Percentiles rank a stretch among this genome's conserved stretches.
These are phyloP conservation scores for Alternaria triticina DNA, from an alignment of 2,329 filamentous ascomycete genomes.

Conservation along the genomic window DNA sequence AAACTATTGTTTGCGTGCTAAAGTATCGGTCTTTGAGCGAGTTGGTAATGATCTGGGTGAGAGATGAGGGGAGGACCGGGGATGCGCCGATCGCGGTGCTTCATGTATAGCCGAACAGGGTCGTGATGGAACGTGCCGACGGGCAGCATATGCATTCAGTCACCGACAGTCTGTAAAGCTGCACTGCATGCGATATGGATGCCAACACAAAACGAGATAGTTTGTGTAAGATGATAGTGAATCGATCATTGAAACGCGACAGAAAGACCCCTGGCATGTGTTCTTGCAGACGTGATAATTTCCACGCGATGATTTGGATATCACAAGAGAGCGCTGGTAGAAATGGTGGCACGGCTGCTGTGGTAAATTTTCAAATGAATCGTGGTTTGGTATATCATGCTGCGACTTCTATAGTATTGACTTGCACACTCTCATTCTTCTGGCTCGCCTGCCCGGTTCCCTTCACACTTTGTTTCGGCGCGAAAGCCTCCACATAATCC, in stretches of 20 bases:
- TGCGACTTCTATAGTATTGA: neutral
- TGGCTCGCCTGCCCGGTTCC: neutral
- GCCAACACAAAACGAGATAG: neutral
- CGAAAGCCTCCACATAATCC: slow-evolving; percentile 37
- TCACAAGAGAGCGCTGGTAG: neutral
- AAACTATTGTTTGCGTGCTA: neutral
- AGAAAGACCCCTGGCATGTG: accelerated
- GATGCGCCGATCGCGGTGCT: neutral
- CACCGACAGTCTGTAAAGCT: neutral
- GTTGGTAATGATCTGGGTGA: neutral
- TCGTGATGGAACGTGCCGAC: neutral
- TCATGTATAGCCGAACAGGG: neutral
- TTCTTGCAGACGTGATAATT: neutral
- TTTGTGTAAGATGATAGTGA: neutral
- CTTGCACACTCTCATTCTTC: neutral
- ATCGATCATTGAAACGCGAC: accelerated
- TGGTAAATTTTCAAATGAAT: neutral
- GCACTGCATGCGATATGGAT: neutral
- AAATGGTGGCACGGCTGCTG: too few species aligned
- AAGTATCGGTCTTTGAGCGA: neutral
- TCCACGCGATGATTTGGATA: too few species aligned
- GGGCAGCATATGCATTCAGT: neutral
- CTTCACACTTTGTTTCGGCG: neutral
- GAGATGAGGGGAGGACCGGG: neutral
- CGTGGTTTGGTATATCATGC: neutral